Base-by-base conservation (phyloP, 2,329 filamentous ascomycete species). In the Fusarium sp. region DNA sequence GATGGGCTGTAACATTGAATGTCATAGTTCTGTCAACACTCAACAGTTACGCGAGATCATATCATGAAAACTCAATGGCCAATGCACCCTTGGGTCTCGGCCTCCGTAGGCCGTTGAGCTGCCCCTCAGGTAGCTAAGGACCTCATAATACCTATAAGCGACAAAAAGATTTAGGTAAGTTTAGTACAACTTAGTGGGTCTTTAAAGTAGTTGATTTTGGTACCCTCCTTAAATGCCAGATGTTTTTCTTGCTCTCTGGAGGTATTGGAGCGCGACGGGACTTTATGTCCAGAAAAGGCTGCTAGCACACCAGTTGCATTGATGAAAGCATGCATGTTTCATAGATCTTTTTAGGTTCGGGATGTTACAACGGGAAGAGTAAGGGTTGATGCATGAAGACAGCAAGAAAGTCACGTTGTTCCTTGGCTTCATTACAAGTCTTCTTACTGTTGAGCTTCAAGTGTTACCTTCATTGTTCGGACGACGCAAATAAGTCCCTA, bases 31-130 rank as follows among this genome's bases (percentile, higher is more conserved):
- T 53, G 30, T 61, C 41, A 30, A 31, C 13, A n/a, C 50, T 53
- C 50, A 54, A 61, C 36, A 41, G 22, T 39, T 58, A 30, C 22
- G 41, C 13, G 18, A 41, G 33, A 69, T 65, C 60, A 70, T 51
- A 41, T 47, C 58, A 57, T 65, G 36, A 22, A 38, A 50, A 30
- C 22, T 14, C 47, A 47, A 41, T 50, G 55, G n/a, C 42, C 41
- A 68, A 60, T 42, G 50, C 47, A 10, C 38, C 15, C 22, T 54
- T 18, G 10, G 24, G 51, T 35, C 33, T 55, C 48, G 58, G 35
- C 48, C 38, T 53, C 33, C 31, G n/a, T 71, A 33, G 45, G 47
- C 51, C 44, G 31, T 35, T n/a, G 20, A 36, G 48, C 68, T 54
- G 30, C 22, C 42, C n/a, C 47, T 50, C n/a, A 15, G 12, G n/a